A percentile compares a stretch with the other conserved stretches of the same genome.
Conservation (phyloP, 2,329 filamentous ascomycete species). For the Trichocomaceae sp. region DNA sequence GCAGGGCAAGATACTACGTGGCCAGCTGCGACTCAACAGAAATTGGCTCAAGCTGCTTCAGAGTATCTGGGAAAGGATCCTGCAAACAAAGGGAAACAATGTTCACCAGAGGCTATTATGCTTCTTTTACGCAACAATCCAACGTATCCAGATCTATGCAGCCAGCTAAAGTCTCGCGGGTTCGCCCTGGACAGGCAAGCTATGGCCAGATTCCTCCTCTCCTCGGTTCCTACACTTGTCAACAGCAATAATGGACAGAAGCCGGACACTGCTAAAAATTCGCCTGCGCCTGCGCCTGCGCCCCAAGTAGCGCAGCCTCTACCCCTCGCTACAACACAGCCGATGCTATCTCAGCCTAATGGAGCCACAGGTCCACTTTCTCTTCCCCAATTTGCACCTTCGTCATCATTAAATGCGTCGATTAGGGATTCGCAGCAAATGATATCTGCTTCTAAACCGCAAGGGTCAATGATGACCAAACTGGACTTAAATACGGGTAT, state of each 20-base stretch:
- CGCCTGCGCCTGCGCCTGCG: background rate
- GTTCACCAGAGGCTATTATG: conserved; percentile 38
- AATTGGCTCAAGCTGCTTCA: conserved; percentile 46
- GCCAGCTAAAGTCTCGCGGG: conserved; percentile 45
- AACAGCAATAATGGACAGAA: conserved; percentile 9
- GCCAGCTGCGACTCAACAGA: conserved; percentile 44
- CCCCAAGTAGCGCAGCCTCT: background rate
- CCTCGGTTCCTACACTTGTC: conserved; percentile 23
- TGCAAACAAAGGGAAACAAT: conserved; percentile 36
- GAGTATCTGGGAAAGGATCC: conserved; percentile 40
- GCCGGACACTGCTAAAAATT: background rate
- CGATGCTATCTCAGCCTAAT: background rate
- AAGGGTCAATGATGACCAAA: background rate
- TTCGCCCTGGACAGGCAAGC: conserved; percentile 46
- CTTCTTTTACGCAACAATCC: conserved; percentile 48
- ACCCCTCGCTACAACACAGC: background rate
- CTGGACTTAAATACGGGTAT: background rate
- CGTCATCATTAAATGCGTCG: background rate
- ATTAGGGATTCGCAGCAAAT: background rate
- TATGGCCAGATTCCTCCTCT: conserved; percentile 47
- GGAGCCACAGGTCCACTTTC: background rate
- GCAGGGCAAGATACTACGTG: conserved; percentile 37
- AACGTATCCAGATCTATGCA: conserved; percentile 51
- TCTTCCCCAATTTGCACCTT: background rate
- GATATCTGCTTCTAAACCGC: background rate